These are phyloP conservation scores for Coniferiporia weirii DNA, from an alignment of 1,284 basidiomycete genomes.

Conservation along the genomic window DNA sequence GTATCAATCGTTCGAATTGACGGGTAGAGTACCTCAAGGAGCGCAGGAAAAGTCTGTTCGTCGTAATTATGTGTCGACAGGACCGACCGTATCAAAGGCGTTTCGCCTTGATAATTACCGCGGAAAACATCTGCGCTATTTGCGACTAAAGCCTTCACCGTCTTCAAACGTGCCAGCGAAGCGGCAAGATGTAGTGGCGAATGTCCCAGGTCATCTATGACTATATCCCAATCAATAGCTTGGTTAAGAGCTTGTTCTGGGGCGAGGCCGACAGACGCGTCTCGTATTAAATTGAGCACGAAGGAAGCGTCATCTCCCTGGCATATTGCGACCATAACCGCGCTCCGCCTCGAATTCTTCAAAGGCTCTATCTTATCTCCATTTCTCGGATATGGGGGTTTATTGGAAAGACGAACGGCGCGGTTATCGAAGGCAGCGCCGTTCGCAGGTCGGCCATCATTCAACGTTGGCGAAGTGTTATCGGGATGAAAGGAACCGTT, in stretches of 20 bases:
- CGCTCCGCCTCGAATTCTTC: constrained; percentile 55
- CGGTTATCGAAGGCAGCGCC: constrained; percentile 34
- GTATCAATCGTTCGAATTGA: constrained; percentile 90
- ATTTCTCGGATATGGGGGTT: constrained; percentile 53
- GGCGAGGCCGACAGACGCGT: constrained; percentile 46
- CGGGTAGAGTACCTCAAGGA: constrained; percentile 61
- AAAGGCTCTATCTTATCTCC: constrained; percentile 53
- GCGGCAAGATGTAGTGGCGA: constrained; percentile 93
- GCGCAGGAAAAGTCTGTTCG: constrained; percentile 63
- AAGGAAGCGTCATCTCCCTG: constrained; percentile 59
- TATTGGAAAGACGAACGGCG: constrained; percentile 60
- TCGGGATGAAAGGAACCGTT: constrained; percentile 23
- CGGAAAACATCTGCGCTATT: constrained; percentile 82
- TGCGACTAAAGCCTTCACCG: constrained; percentile 63
- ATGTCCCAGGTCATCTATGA: constrained; percentile 93
- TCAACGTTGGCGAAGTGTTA: constrained; percentile 19
- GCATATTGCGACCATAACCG: constrained; percentile 59
- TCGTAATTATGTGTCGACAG: constrained; percentile 88
- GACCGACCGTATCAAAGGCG: constrained; percentile 88
- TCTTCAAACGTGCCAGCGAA: constrained; percentile 70
- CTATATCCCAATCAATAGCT: constrained; percentile 64
- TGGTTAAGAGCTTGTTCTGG: constrained; percentile 16
- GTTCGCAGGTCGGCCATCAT: constrained; percentile 27
- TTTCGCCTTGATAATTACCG: constrained; percentile 93
- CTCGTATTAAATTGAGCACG: constrained; percentile 60